These are phyloP conservation scores for Phytophthora quininea DNA, from an alignment of 352 stramenopile genomes.

Conservation along the genomic window DNA sequence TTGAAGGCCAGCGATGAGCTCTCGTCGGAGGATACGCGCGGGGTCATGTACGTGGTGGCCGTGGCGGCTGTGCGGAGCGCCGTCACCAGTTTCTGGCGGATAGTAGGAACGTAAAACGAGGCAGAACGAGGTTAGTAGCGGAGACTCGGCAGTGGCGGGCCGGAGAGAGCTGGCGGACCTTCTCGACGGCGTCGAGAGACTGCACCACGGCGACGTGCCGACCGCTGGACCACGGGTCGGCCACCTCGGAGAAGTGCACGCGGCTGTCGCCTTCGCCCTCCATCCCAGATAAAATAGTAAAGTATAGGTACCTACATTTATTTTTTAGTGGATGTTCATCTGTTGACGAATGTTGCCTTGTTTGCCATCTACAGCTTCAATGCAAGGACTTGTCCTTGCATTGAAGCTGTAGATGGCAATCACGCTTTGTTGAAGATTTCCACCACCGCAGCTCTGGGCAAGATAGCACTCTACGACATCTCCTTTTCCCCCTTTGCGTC, in stretches of 20 bases:
- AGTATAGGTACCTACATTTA: too few species aligned
- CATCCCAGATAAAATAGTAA: slow-evolving; percentile 30
- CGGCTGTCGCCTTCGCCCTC: slow-evolving; percentile 70
- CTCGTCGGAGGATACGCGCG: slow-evolving; percentile 67
- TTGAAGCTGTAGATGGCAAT: not conserved
- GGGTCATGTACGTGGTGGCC: slow-evolving; percentile 72
- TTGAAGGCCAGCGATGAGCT: slow-evolving; percentile 79
- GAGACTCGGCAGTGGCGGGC: not conserved
- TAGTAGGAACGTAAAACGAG: slow-evolving; percentile 1
- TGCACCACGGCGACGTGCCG: slow-evolving; percentile 81
- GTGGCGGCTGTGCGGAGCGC: slow-evolving; percentile 69
- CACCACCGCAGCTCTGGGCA: not conserved
- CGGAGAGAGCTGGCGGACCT: slow-evolving; percentile 41
- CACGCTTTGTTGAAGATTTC: not conserved
- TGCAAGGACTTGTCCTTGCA: too few species aligned
- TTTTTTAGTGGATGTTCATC: too few species aligned
- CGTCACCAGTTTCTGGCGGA: slow-evolving; percentile 75
- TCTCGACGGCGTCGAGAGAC: slow-evolving; percentile 73
- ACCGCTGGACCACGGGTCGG: slow-evolving; percentile 68
- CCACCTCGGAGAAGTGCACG: slow-evolving; percentile 81
- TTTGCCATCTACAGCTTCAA: too few species aligned
- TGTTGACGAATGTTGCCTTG: too few species aligned
- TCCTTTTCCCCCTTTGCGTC: not conserved
- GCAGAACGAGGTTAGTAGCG: not conserved
- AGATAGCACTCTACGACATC: not conserved